Conservation (phyloP, 306 rosid species). For the Lupinus albus region DNA sequence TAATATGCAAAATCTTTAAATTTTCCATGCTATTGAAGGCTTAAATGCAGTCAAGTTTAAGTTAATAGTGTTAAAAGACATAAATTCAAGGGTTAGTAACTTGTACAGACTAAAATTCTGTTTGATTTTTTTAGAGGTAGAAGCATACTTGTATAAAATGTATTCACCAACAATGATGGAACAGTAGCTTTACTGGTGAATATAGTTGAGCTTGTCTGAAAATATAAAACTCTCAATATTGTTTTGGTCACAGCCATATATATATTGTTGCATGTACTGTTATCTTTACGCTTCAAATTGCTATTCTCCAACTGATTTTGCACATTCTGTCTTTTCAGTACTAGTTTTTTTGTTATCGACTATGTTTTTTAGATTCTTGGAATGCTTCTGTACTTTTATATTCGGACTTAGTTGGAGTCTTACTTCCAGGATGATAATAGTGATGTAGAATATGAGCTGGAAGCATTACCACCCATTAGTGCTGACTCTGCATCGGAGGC, state of each 20-base stretch:
- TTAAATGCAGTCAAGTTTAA: slow-evolving; percentile 11
- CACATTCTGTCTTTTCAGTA: background rate
- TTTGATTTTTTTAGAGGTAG: background rate
- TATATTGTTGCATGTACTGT: background rate
- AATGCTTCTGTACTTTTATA: slow-evolving; percentile 1
- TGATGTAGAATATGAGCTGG: slow-evolving; percentile 78
- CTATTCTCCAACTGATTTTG: slow-evolving; percentile 18
- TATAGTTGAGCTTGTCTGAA: slow-evolving; percentile 23
- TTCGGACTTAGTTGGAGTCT: slow-evolving; percentile 35
- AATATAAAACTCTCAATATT: slow-evolving; percentile 11
- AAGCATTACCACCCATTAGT: slow-evolving; percentile 57
- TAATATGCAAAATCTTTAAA: background rate
- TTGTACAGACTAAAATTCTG: background rate
- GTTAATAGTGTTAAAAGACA: background rate
- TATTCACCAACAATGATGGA: background rate
- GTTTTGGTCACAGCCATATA: slow-evolving; percentile 10
- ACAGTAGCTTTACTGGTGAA: background rate
- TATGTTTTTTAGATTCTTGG: slow-evolving; percentile 22
- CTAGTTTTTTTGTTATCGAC: slow-evolving; percentile 2
- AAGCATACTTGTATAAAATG: background rate
- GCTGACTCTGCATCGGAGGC: slow-evolving; percentile 68
- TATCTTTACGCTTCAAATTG: slow-evolving; percentile 5
- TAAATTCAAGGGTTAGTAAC: background rate
- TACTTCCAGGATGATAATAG: slow-evolving; percentile 85
- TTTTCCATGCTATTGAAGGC: slow-evolving; percentile 9